Conservation (phyloP, 2,329 filamentous ascomycete species). For the Fusarium sp. region DNA sequence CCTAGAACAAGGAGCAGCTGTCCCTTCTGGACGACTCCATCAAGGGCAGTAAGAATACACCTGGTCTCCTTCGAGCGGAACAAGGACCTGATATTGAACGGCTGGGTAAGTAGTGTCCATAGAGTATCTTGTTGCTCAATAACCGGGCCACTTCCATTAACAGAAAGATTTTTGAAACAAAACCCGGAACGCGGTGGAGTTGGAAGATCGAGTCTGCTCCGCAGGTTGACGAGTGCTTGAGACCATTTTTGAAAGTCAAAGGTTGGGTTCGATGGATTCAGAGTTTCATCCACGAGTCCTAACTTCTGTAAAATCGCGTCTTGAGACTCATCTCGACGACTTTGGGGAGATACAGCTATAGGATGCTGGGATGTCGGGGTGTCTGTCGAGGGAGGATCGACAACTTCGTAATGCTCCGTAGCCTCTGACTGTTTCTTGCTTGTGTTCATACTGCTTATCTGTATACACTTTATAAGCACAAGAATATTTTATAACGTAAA, state of each 20-base stretch:
- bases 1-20: slow-evolving; percentile 78
- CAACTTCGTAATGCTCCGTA: too few species aligned
- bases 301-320: neutral
- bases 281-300: neutral
- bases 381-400: too few species aligned
- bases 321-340: neutral
- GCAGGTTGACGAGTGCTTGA: neutral
- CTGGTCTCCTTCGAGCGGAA: slow-evolving; percentile 59
- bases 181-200: slow-evolving; percentile 8
- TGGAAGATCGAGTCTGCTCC: neutral
- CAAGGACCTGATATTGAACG: slow-evolving; percentile 54
- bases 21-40: slow-evolving; percentile 71
- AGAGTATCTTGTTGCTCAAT: slow-evolving; percentile 77
- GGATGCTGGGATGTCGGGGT: too few species aligned
- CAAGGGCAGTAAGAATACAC: slow-evolving; percentile 71
- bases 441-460: too few species aligned
- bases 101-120: slow-evolving; percentile 66
- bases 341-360: too few species aligned
- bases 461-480: too few species aligned
- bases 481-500: too few species aligned
- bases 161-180: slow-evolving; percentile 65
- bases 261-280: neutral
- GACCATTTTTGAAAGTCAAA: slow-evolving; percentile 4
- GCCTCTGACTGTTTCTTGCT: too few species aligned
- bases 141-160: slow-evolving; percentile 74